Evolutionary conservation across 2,329 filamentous ascomycete genomes (phyloP), one percentile per base, ranked within the genome.

Genomic region (Xylariaceae sp.): DNA sequence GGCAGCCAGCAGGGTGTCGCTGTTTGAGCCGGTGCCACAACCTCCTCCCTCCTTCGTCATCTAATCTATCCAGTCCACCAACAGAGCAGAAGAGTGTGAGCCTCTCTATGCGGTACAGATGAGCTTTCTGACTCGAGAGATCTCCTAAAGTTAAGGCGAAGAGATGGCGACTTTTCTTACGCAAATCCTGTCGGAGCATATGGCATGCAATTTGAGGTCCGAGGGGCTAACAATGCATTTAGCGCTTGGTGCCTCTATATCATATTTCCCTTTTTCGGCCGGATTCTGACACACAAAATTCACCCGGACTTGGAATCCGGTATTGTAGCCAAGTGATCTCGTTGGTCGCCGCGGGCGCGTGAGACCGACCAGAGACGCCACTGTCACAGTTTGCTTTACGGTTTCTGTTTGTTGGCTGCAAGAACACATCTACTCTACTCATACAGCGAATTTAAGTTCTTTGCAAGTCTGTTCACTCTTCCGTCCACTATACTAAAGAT

Each of bases 1-100:
- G 59, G 59, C 44, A 56, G 46, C 36, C 48, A 47, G 59, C 48
- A 58, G 51, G 9, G 33, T 56, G 40, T 41, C 34, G 56, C 39
- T 31, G 52, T 53, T 56, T 53, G 56, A 44, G 24, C 45, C 52
- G 45, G 40, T 59, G 48, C 40, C 31, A 61, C 56, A 39, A 43
- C 44, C 48, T 53, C 48, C 43, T 53, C 40, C 19, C 34, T 19
- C 26, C 33, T 23, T 21, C 26, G 14, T 46, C n/a, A n/a, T n/a
- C n/a, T n/a, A n/a, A n/a, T n/a, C n/a, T n/a, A n/a, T n/a, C n/a
- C n/a, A n/a, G n/a, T n/a, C n/a, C n/a, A n/a, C n/a, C n/a, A n/a
- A n/a, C n/a, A n/a, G n/a, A n/a, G n/a, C n/a, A n/a, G n/a, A n/a
- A n/a, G n/a, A n/a, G n/a, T n/a, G n/a, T n/a, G n/a, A n/a, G n/a